Evolutionary conservation across 495 filamentous ascomycete genomes (phyloP).

Genomic region (Venustampulla echinocandica): DNA sequence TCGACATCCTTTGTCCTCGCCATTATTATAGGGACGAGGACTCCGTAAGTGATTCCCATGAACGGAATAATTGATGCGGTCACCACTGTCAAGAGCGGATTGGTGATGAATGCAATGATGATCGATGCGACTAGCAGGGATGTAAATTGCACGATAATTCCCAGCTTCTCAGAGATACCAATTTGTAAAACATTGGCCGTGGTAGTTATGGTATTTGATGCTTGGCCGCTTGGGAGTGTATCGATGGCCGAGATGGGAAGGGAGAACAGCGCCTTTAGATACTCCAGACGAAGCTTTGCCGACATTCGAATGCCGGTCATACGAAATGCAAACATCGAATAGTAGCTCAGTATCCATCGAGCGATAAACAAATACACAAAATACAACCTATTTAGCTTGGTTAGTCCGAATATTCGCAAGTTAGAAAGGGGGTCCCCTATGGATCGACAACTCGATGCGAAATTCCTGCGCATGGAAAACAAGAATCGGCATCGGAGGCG

Average conservation of each 20-base stretch:
- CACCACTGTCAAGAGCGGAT: conserved; percentile 41
- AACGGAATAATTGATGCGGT: conserved; percentile 49
- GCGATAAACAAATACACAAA: conserved; percentile 56
- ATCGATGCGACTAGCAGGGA: conserved; percentile 42
- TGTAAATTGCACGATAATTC: conserved; percentile 42
- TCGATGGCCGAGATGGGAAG: conserved; percentile 47
- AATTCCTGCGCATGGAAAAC: too few relatives aligned
- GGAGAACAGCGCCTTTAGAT: conserved; percentile 34
- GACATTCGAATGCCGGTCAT: conserved; percentile 47
- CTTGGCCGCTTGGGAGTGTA: conserved; percentile 42
- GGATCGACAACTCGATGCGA: background rate
- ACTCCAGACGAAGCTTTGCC: conserved; percentile 39
- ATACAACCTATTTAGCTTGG: conserved; percentile 35
- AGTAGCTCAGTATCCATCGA: conserved; percentile 47
- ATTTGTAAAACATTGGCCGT: conserved; percentile 56
- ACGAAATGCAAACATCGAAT: conserved; percentile 46
- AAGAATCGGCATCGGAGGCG: too few relatives aligned
- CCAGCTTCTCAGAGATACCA: conserved; percentile 58
- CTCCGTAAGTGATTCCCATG: conserved; percentile 45
- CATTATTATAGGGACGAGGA: conserved; percentile 47
- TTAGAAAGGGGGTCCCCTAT: background rate
- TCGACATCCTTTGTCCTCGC: conserved; percentile 48
- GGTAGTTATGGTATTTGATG: conserved; percentile 53
- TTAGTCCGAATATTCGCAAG: background rate
- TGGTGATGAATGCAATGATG: conserved; percentile 45